A percentile compares a stretch with the other conserved stretches of the same genome.
Conservation (phyloP, 345 rosid genomes). For the Boechera retrofracta region DNA sequence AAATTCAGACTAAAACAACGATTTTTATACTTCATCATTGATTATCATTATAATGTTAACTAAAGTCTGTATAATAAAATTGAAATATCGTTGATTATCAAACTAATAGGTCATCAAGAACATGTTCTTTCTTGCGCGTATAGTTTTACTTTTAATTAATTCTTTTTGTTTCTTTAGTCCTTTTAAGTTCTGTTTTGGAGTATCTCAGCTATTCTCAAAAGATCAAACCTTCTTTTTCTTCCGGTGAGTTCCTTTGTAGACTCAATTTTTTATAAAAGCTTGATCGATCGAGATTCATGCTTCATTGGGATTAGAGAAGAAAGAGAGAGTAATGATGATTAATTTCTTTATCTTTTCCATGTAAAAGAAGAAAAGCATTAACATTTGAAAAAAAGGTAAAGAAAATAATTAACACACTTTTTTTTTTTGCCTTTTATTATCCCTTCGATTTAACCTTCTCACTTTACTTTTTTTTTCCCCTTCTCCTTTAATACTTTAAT, state of each 20-base stretch:
- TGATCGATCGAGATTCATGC: constrained; percentile 46
- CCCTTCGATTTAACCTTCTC: constrained; percentile 40
- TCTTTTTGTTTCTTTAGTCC: not conserved
- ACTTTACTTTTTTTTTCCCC: constrained; percentile 40
- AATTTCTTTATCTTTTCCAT: constrained; percentile 46
- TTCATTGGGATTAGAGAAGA: constrained; percentile 50
- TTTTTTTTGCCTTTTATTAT: constrained; percentile 18
- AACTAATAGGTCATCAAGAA: constrained; percentile 12
- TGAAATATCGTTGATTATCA: not conserved
- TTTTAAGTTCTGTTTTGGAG: constrained; percentile 20
- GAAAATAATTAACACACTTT: constrained; percentile 35
- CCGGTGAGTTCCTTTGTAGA: constrained; percentile 40
- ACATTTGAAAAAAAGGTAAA: constrained; percentile 37
- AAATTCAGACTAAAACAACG: not conserved
- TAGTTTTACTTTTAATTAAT: constrained; percentile 12
- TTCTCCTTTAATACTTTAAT: constrained; percentile 48
- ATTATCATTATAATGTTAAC: not conserved
- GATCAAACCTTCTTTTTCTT: constrained; percentile 36
- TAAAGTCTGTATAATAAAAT: not conserved
- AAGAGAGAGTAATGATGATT: constrained; percentile 43
- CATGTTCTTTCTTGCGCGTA: constrained; percentile 26
- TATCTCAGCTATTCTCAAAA: constrained; percentile 15
- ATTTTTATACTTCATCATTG: not conserved
- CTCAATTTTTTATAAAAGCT: constrained; percentile 25
- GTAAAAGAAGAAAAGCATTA: constrained; percentile 46